Base-by-base conservation (phyloP, 257 asterid genomes). In the Nicotiana tabacum region DNA sequence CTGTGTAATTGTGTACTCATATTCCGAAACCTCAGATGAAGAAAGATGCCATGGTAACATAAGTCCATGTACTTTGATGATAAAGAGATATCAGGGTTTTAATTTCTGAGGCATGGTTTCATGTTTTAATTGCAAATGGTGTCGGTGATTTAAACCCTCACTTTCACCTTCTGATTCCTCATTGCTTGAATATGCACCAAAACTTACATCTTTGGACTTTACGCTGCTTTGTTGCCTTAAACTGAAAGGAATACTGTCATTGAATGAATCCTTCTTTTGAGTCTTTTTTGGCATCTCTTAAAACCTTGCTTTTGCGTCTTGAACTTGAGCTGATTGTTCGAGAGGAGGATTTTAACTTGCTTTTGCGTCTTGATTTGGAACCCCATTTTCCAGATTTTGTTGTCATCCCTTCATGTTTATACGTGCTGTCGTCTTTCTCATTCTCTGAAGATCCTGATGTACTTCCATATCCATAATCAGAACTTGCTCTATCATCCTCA, bases 271-370 rank as follows among this genome's bases (percentile, higher is more conserved):
- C 0, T 37, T 77, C 65, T 65, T 68, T 27, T 65, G 53, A 16
- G 9, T 16, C 64, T 10, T 80, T 62, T 18, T 6, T 30, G 77
- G 48, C 51, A 43, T 43, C 51, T 43, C 12, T 43, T 8, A 43
- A 43, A 43, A 43, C 21, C 57, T 80, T 80, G 60, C 77, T 62
- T 80, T 67, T 79, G 57, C 43, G 12, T 11, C 69, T 69, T 21
- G 85, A 77, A 48, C 84, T 81, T 51, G 84, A 67, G 57, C 64
- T 78, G 6, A 55, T 84, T 69, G 83, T 82, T 77, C 53, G 78
- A 9, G 87, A 77, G 77, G 78, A 86, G 35, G 85, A 78, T 68
- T 84, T 86, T 66, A 78, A 61, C 55, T 69, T 81, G 65, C 46
- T 84, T 24, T 83, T 55, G 0, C 58, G 39, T 53, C 43, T 66